Evolutionary conservation across 2,329 filamentous ascomycete species (phyloP), one percentile per base, ranked within the genome.

Genomic region (Pezicula radicicola): DNA sequence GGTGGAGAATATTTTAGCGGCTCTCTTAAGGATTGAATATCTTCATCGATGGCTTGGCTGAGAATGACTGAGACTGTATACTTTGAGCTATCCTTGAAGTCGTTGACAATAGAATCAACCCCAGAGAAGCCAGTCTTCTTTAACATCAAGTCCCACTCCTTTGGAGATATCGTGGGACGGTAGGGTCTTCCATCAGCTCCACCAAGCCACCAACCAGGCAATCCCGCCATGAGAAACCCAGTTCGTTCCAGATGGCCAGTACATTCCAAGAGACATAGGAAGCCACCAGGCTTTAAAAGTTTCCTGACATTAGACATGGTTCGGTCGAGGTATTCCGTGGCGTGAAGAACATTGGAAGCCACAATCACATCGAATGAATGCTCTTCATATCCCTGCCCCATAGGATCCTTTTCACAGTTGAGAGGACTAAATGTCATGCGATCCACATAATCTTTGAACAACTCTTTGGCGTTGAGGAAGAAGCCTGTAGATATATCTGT

Each of bases 401-500:
- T 25, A 2, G 62, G 56, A 18, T 61, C 54, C 15, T 59, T 55
- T 13, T 55, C 60, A 3, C 70, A 57, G 33, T 72, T 63, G 3
- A 72, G 61, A 3, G 58, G 60, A 18, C 62, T 63, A 54, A 66
- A 72, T n/a, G 16, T 46, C 27, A 59, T 54, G 33, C 27, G 46
- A 18, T 43, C 15, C 15, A 10, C 13, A 35, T 30, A 13, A 40
- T 60, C 41, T 48, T 69, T 63, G 13, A 69, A 64, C 4, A 49
- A 50, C 30, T 65, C 57, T 18, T 60, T 52, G 0, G 69, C 71
- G 2, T 62, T 56, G 13, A 69, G 67, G 46, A 78, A 75, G 61
- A 74, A 74, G 7, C 64, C 68, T 3, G 65, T 52, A 0, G 70
- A 70, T 12, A 76, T 68, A 51, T 78, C 75, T 0, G 76, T 78